Percentiles rank a stretch among this genome's conserved stretches.
phyloP scores from a whole-genome alignment of 106 monocot species.

The Hemerocallis citrina region DNA sequence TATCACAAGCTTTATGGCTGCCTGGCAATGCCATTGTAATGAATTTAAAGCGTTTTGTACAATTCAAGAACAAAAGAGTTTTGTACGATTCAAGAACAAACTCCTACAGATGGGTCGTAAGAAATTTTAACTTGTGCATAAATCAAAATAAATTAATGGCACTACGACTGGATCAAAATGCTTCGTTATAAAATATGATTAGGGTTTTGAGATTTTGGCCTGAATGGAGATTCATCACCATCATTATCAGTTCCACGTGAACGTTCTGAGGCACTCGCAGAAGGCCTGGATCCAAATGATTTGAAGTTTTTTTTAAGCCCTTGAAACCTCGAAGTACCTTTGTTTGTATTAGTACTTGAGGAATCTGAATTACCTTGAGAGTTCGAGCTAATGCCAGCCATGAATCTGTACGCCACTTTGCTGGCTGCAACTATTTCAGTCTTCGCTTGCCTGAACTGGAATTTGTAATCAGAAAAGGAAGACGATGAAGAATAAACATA shows the following conservation, averaged over 20 bases:
- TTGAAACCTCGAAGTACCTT: slow-evolving; percentile 41
- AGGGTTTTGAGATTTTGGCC: slow-evolving; percentile 2
- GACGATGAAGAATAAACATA: not conserved
- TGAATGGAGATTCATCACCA: slow-evolving; percentile 15
- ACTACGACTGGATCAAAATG: no score
- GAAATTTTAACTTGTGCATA: no score
- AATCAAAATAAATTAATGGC: no score
- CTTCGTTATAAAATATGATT: not conserved
- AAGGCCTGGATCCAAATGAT: slow-evolving; percentile 59
- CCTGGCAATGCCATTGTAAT: no score
- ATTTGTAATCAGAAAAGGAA: not conserved
- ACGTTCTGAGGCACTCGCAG: slow-evolving; percentile 26
- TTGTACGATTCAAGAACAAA: no score
- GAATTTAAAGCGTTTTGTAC: no score
- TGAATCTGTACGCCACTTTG: slow-evolving; percentile 75
- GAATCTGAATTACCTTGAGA: slow-evolving; percentile 34
- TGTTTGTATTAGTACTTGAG: slow-evolving; percentile 26
- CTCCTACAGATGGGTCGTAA: no score
- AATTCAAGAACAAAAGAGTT: no score
- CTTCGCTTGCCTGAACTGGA: slow-evolving; percentile 82
- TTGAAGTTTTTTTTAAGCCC: slow-evolving; percentile 59
- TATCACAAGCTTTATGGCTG: no score
- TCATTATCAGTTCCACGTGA: not conserved
- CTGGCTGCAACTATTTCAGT: slow-evolving; percentile 76
- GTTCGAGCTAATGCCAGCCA: slow-evolving; percentile 47